phyloP scores from a whole-genome alignment of 2,329 filamentous ascomycete species.

The Pseudofabraea citricarpa region DNA sequence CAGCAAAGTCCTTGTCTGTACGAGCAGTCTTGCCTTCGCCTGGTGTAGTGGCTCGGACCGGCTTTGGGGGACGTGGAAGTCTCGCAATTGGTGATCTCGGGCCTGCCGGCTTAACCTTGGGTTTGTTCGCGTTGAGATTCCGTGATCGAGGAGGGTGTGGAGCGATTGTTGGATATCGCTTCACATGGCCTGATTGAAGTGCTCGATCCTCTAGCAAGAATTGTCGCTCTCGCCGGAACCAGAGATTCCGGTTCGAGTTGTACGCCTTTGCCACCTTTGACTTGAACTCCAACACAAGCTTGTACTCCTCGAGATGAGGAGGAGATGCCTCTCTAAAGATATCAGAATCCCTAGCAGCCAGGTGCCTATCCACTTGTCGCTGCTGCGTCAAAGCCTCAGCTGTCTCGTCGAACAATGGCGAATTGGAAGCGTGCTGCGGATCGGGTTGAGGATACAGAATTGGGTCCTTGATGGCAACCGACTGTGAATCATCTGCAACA shows the following conservation, averaged over 20 bases:
- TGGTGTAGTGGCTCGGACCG: slow-evolving; percentile 20
- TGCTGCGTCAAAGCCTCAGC: slow-evolving; percentile 32
- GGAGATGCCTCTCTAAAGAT: slow-evolving; percentile 39
- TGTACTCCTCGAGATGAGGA: slow-evolving; percentile 49
- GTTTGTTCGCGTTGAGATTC: neutral
- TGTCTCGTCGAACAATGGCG: slow-evolving; percentile 47
- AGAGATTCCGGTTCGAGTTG: slow-evolving; percentile 20
- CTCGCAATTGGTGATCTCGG: slow-evolving; percentile 8
- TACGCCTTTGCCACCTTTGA: slow-evolving; percentile 41
- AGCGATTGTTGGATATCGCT: slow-evolving; percentile 21
- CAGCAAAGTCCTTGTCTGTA: slow-evolving; percentile 76
- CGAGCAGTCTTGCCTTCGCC: slow-evolving; percentile 51
- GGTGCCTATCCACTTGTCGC: slow-evolving; percentile 41
- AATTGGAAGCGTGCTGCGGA: slow-evolving; percentile 31
- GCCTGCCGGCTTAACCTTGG: neutral
- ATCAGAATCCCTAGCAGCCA: slow-evolving; percentile 21
- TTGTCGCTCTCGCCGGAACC: slow-evolving; percentile 21
- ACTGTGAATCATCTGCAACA: slow-evolving; percentile 13
- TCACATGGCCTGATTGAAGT: slow-evolving; percentile 11
- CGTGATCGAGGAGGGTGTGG: slow-evolving; percentile 8
- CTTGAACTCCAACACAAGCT: slow-evolving; percentile 46
- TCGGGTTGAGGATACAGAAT: slow-evolving; percentile 52
- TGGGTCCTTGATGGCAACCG: slow-evolving; percentile 36
- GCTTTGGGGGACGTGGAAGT: slow-evolving; percentile 6
- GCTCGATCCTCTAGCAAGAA: slow-evolving; percentile 21